Percentiles rank a stretch among this genome's conserved stretches.
These are phyloP conservation scores for Diaporthe sp. DNA, from an alignment of 2,329 filamentous ascomycete genomes.

Conservation along the genomic window DNA sequence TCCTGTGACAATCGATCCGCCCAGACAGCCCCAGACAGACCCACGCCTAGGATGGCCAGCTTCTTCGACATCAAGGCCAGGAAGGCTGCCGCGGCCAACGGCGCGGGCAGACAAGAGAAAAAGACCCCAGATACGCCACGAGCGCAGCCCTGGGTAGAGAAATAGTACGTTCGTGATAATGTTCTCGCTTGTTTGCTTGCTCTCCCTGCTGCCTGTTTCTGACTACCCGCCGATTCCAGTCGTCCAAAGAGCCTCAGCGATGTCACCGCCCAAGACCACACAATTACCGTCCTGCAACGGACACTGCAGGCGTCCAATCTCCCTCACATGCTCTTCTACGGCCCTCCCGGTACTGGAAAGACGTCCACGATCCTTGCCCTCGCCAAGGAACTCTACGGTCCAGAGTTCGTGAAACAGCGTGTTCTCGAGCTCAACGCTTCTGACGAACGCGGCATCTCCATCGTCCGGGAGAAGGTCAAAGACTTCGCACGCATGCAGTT, in stretches of 20 bases:
- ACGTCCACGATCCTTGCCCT: conserved; percentile 97
- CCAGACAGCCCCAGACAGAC: background rate
- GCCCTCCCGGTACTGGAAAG: conserved; percentile 96
- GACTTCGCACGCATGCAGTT: conserved; percentile 97
- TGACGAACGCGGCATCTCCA: conserved; percentile 96
- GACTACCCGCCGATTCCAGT: conserved; percentile 58
- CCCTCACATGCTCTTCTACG: conserved; percentile 99
- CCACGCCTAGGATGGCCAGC: conserved; percentile 73
- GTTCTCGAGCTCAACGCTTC: conserved; percentile 99
- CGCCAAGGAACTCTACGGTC: conserved; percentile 96
- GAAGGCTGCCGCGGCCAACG: conserved; percentile 78
- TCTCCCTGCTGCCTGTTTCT: background rate
- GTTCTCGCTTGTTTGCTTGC: background rate
- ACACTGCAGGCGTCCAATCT: conserved; percentile 96
- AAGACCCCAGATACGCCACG: conserved; percentile 71
- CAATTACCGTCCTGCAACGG: conserved; percentile 89
- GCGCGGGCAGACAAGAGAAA: conserved; percentile 70
- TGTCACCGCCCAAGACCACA: conserved; percentile 98
- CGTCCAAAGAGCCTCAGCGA: conserved; percentile 94
- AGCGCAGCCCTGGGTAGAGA: conserved; percentile 96
- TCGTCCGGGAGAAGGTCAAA: conserved; percentile 98
- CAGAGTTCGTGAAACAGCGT: conserved; percentile 89
- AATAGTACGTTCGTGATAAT: conserved; percentile 75
- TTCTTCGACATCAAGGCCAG: conserved; percentile 98
- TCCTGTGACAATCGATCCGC: background rate